Evolutionary conservation across 163 green algal species (phyloP).

Genomic region (Coccomyxa subellipsoidea): DNA sequence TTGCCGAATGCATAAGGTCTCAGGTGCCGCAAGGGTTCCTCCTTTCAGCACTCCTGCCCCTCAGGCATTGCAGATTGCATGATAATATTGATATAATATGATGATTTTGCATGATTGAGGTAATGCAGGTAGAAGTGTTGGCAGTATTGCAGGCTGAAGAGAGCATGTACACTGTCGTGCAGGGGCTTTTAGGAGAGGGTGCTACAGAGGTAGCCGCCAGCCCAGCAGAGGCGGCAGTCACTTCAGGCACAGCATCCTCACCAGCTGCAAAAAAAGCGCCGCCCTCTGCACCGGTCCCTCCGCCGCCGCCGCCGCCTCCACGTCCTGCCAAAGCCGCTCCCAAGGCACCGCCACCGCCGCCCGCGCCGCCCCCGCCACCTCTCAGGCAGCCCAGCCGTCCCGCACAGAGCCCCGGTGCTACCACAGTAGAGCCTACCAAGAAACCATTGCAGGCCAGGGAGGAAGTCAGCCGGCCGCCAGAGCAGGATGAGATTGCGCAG

Average conservation of each 20-base stretch:
- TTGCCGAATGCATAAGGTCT: too few species aligned
- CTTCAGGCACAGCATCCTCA: neutral
- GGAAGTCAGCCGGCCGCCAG: neutral
- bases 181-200: neutral
- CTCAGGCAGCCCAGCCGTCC: neutral
- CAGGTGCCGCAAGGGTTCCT: too few species aligned
- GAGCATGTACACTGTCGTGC: neutral
- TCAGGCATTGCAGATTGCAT: too few species aligned
- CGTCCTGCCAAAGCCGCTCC: neutral
- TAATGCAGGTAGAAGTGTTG: too few species aligned
- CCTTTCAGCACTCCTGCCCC: too few species aligned
- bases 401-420: neutral
- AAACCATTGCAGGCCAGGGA: neutral
- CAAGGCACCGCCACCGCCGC: neutral
- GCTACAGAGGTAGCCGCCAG: neutral
- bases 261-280: neutral
- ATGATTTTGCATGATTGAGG: too few species aligned
- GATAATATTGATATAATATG: too few species aligned
- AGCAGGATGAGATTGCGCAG: neutral
- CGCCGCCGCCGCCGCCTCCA: neutral
- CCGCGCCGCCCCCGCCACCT: conserved; percentile 1
- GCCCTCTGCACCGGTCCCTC: neutral
- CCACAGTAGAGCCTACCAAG: neutral
- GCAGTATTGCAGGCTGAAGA: too few species aligned
- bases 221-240: neutral